Evolutionary conservation across 1,139 yeast genomes (phyloP), one percentile per base, ranked within the genome.

Genomic region (Arxiozyma slooffiae): DNA sequence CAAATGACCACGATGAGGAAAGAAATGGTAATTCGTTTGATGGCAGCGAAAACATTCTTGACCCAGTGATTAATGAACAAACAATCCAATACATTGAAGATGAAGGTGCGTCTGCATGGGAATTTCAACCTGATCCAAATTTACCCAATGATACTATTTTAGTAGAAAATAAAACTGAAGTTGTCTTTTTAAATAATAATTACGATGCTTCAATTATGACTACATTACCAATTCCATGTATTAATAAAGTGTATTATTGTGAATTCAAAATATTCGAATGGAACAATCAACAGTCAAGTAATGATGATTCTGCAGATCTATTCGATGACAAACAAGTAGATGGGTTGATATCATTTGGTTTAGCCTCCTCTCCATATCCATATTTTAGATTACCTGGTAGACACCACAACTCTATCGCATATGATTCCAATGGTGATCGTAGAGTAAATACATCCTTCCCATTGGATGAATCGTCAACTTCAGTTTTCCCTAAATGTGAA

Each of bases 41-140:
- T 36, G 22, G 68, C 66, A 71, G 67, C 69, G 72, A 71, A 55
- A 71, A 71, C 41, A 71, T 65, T 69, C 48, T 66, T 71, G 58
- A 69, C 79, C 49, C 71, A 67, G 52, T 76, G 75, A 48, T 85
- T 74, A 65, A 73, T 69, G 67, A 75, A 77, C 67, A 70, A 70
- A 68, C 73, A 73, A 55, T 58, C 49, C 65, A 60, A 43, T 60
- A 60, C 26, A 87, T 92, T 38, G 95, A 88, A 61, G 98, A 94
- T 61, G 89, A 87, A 67, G 99, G 97, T 0, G 83, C 94, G 0
- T 72, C 78, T 30, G 98, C 98, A 0, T 92, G 95, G 94, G 95
- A 88, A 61, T 92, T 94, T 64, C 78, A 78, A 53, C 87, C 87
- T 44, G 90, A 88, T 62, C 63, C 72, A 17, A 80, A 77, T 70